Evolutionary conservation across 169 alveolate species (phyloP).

Genomic region (Fabrea salina): DNA sequence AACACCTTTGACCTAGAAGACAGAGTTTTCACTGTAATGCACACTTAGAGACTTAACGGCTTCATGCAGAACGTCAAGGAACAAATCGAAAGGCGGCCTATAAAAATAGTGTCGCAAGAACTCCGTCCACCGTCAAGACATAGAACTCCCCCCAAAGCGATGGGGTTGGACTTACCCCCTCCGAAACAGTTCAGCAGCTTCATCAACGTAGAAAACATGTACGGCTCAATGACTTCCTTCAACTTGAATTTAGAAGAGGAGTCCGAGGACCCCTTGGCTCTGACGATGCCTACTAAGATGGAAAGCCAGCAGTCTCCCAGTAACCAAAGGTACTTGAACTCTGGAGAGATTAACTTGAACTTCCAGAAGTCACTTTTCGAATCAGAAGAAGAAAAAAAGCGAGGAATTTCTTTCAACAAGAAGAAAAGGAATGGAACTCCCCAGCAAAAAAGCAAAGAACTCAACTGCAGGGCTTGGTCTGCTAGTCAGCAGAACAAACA

Average conservation of each 20-base stretch:
- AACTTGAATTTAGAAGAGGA: no score
- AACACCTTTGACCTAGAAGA: constrained; percentile 23
- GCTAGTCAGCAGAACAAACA: neutral
- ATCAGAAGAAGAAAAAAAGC: no score
- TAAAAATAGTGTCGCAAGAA: neutral
- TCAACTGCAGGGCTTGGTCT: neutral
- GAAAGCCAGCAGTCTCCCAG: no score
- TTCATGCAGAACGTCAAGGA: neutral
- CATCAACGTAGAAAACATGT: neutral
- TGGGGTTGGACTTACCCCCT: constrained; percentile 38
- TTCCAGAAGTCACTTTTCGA: no score
- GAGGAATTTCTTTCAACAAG: no score
- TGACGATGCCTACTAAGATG: no score
- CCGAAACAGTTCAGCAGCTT: neutral
- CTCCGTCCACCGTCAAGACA: constrained; percentile 42
- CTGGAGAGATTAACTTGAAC: no score
- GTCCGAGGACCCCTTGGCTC: no score
- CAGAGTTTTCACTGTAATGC: neutral
- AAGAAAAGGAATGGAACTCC: no score
- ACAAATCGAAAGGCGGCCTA: neutral
- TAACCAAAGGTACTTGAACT: no score
- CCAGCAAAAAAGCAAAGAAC: no score
- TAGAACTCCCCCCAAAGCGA: constrained; percentile 51
- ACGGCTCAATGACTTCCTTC: neutral
- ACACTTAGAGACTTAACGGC: neutral